A percentile compares a stretch with the other conserved stretches of the same genome.
These are phyloP conservation scores for Euphrasia confusa DNA, from an alignment of 257 asterid genomes.

Conservation along the genomic window DNA sequence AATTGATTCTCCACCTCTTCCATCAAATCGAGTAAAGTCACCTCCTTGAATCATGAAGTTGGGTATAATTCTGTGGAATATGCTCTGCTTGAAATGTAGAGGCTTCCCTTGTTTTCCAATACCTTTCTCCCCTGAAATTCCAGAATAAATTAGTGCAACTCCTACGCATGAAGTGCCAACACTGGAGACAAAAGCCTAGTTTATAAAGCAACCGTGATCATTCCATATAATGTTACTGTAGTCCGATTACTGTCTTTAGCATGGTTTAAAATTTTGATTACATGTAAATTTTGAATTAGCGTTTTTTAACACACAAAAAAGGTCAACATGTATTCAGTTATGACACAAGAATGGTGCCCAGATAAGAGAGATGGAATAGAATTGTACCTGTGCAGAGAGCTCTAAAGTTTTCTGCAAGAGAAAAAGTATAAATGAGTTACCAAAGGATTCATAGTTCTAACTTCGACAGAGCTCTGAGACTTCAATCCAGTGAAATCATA, in stretches of 20 bases:
- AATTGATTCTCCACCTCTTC: constrained; percentile 96
- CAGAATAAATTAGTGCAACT: constrained; percentile 4
- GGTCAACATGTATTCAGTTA: constrained; percentile 6
- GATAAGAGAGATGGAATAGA: neutral
- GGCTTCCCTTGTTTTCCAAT: constrained; percentile 78
- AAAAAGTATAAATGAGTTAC: constrained; percentile 21
- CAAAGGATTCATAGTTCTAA: neutral
- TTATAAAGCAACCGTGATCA: too few relatives aligned
- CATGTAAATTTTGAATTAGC: neutral
- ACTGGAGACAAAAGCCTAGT: too few relatives aligned
- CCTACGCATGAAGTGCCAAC: too few relatives aligned
- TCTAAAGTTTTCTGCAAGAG: constrained; percentile 82
- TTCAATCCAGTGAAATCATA: constrained; percentile 28
- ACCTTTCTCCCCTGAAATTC: constrained; percentile 82
- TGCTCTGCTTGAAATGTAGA: constrained; percentile 90
- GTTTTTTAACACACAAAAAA: constrained; percentile 1
- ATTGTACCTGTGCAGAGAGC: constrained; percentile 82
- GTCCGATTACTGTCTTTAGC: too few relatives aligned
- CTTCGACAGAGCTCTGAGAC: constrained; percentile 6
- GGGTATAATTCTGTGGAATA: constrained; percentile 87
- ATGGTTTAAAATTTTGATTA: too few relatives aligned
- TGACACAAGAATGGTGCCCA: neutral
- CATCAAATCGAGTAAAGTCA: constrained; percentile 94
- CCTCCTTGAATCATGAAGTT: constrained; percentile 99
- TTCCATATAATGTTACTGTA: too few relatives aligned